Percentiles rank a stretch among this genome's conserved stretches.
Evolutionary conservation across 805 yeast species (phyloP).

Genomic region (Starmerella apis): DNA sequence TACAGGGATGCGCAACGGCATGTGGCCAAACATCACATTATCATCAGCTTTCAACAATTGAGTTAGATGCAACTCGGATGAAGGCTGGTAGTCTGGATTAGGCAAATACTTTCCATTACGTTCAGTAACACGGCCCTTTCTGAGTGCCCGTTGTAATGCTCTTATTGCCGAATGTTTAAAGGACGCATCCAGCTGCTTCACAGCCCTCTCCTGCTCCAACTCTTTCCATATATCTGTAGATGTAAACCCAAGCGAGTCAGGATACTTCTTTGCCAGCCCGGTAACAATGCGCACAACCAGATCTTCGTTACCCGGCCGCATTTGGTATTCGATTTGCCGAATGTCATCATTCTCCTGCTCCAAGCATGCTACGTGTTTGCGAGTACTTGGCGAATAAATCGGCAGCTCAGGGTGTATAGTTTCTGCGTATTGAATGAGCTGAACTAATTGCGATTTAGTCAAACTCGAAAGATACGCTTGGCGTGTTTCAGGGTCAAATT

Average conservation of each 20-base stretch:
- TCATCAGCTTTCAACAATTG: constrained; percentile 32
- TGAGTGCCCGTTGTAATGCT: constrained; percentile 33
- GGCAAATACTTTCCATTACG: constrained; percentile 28
- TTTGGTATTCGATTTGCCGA: constrained; percentile 20
- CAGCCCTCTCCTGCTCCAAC: constrained; percentile 24
- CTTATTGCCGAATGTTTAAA: constrained; percentile 32
- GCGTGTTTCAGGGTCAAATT: constrained; percentile 31
- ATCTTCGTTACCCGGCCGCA: constrained; percentile 30
- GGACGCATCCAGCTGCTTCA: constrained; percentile 28
- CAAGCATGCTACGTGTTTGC: constrained; percentile 30
- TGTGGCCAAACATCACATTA: constrained; percentile 31
- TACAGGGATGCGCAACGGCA: constrained; percentile 32
- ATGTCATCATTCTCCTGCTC: constrained; percentile 28
- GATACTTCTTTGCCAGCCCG: constrained; percentile 24
- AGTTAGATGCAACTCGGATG: constrained; percentile 29
- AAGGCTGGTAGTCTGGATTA: constrained; percentile 30
- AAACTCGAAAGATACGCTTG: constrained; percentile 33
- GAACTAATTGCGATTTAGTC: constrained; percentile 35
- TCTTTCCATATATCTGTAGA: constrained; percentile 22
- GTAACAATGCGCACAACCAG: constrained; percentile 29
- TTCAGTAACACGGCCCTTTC: constrained; percentile 31
- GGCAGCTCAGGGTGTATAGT: constrained; percentile 32
- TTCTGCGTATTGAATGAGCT: constrained; percentile 34
- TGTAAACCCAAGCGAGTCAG: constrained; percentile 25
- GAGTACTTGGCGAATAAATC: constrained; percentile 34